A percentile compares a stretch with the other conserved stretches of the same genome.
phyloP scores from a whole-genome alignment of 139 green algal genomes.

The Auxenochlorella pyrenoidosa region DNA sequence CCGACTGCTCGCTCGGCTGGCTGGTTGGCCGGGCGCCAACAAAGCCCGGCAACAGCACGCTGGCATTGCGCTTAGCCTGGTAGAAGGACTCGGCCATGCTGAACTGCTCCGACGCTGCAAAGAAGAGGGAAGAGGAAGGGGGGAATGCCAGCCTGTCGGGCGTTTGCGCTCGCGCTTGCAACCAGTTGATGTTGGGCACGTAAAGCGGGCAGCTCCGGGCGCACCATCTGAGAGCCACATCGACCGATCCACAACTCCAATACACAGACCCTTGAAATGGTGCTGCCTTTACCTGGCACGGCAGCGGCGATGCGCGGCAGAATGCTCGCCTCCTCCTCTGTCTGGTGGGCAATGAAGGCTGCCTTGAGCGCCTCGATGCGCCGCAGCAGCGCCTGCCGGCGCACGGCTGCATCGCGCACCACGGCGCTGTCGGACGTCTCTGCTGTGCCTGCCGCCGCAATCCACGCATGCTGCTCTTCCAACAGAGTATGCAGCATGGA shows the following conservation, averaged over 20 bases:
- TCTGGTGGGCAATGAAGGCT: neutral
- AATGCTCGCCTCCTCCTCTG: neutral
- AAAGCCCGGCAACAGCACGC: neutral
- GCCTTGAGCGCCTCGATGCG: neutral
- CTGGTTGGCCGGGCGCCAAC: neutral
- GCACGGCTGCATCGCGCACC: neutral
- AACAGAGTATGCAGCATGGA: neutral
- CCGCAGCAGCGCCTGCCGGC: neutral
- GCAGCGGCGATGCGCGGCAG: neutral
- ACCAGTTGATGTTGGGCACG: too few relatives aligned
- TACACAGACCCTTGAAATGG: too few relatives aligned
- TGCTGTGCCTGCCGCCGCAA: too few relatives aligned
- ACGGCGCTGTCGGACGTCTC: neutral
- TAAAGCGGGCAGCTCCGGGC: too few relatives aligned
- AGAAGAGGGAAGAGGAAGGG: neutral
- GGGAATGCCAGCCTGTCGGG: neutral
- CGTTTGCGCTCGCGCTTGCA: too few relatives aligned
- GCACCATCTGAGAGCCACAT: too few relatives aligned
- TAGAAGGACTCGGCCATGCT: neutral
- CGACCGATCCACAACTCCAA: too few relatives aligned
- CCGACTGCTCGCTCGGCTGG: neutral
- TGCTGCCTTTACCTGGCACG: neutral
- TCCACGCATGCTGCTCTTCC: neutral
- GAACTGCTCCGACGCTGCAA: neutral
- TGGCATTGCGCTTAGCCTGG: neutral